Evolutionary conservation across 306 rosid species (phyloP).

Genomic region (Vigna reflexopilosa): DNA sequence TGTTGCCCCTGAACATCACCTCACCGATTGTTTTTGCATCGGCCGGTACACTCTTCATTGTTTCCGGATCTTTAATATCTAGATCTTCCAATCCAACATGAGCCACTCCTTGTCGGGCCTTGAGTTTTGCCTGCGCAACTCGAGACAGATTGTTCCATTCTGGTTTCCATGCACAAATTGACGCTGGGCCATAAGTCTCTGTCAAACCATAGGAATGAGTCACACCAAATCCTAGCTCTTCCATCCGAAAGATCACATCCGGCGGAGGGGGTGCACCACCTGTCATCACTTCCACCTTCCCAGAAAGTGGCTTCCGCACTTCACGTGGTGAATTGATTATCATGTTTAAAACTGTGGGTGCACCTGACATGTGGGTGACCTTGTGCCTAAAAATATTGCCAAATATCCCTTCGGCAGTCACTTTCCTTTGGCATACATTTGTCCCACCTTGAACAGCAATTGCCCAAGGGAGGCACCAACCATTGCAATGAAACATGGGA

Average conservation of each 20-base stretch:
- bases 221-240: constrained; percentile 70
- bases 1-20: constrained; percentile 90
- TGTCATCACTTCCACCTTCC: constrained; percentile 66
- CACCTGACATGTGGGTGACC: constrained; percentile 82
- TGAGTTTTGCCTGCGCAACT: constrained; percentile 67
- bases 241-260: constrained; percentile 64
- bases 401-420: constrained; percentile 66
- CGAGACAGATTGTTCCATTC: constrained; percentile 76
- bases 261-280: constrained; percentile 91
- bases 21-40: constrained; percentile 88
- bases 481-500: constrained; percentile 97
- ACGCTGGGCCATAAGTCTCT: constrained; percentile 85
- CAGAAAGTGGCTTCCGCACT: constrained; percentile 62
- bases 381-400: constrained; percentile 58
- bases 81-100: constrained; percentile 77
- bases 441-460: constrained; percentile 96
- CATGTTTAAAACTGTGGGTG: constrained; percentile 83
- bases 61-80: constrained; percentile 74
- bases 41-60: constrained; percentile 81
- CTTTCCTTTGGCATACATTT: constrained; percentile 77
- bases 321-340: constrained; percentile 62
- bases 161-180: constrained; percentile 78
- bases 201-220: constrained; percentile 83
- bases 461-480: constrained; percentile 92
- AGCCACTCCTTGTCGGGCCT: constrained; percentile 78